A percentile compares a stretch with the other conserved stretches of the same genome.
Conservation (phyloP, 768 basidiomycete species). For the Trametopsis cervina region DNA sequence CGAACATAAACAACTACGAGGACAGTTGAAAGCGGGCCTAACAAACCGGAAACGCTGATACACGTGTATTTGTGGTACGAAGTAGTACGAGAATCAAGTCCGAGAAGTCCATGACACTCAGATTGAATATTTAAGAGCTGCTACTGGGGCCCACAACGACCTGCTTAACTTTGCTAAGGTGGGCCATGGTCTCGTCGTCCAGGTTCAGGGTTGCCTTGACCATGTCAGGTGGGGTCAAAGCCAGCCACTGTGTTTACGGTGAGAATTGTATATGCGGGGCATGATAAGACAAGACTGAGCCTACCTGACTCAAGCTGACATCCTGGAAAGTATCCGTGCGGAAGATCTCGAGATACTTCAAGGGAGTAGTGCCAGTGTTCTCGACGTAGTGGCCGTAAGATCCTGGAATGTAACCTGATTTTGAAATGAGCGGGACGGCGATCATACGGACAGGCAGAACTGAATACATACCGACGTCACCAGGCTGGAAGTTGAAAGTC, state of each 20-base stretch:
- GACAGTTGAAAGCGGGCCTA: too few relatives aligned
- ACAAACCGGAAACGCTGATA: too few relatives aligned
- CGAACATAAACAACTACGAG: too few relatives aligned
- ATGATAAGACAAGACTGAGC: not conserved
- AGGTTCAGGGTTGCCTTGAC: constrained; percentile 40
- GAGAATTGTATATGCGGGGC: not conserved
- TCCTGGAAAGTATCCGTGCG: constrained; percentile 45
- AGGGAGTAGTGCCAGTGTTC: constrained; percentile 49
- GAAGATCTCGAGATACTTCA: constrained; percentile 53
- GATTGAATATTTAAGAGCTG: not conserved
- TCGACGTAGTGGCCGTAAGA: constrained; percentile 52
- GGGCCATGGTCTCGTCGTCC: constrained; percentile 28
- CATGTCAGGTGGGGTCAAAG: constrained; percentile 36
- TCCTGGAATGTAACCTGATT: constrained; percentile 47
- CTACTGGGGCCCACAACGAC: constrained; percentile 24
- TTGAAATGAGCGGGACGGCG: not conserved
- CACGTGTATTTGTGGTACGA: too few relatives aligned
- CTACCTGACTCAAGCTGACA: constrained; percentile 34
- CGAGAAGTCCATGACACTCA: too few relatives aligned
- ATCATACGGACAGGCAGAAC: constrained; percentile 26
- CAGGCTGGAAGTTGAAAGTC: constrained; percentile 52
- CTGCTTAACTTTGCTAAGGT: constrained; percentile 31
- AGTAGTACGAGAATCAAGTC: too few relatives aligned
- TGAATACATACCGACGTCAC: constrained; percentile 45
- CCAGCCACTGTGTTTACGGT: constrained; percentile 43